Conservation (phyloP, 768 basidiomycete genomes). For the Pisolithus marmoratus region DNA sequence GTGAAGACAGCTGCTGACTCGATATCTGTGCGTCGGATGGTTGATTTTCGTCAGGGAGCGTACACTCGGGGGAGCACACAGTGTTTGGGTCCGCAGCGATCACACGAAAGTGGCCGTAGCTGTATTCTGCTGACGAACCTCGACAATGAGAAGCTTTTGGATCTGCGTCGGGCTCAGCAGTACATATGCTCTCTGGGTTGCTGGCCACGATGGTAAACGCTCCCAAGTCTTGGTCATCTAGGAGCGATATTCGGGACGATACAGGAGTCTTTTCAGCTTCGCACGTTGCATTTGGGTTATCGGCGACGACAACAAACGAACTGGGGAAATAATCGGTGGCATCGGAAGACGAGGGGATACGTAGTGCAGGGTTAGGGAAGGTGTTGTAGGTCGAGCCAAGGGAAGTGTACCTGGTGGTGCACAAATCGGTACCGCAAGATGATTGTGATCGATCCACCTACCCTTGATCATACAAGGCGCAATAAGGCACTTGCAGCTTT, state of each 20-base stretch:
- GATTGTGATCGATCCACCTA: constrained; percentile 29
- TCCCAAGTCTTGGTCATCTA: neutral
- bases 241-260: neutral
- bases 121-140: neutral
- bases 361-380: constrained; percentile 83
- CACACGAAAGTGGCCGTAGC: constrained; percentile 11
- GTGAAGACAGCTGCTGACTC: constrained; percentile 10
- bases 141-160: neutral
- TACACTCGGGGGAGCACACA: constrained; percentile 12
- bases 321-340: constrained; percentile 10
- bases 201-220: constrained; percentile 14
- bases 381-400: constrained; percentile 95
- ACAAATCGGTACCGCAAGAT: neutral
- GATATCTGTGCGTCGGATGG: neutral
- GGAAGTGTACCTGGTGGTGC: constrained; percentile 77
- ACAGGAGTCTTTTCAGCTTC: constrained; percentile 7
- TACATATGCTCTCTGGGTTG: constrained; percentile 14
- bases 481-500: constrained; percentile 75
- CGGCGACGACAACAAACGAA: constrained; percentile 18
- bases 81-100: constrained; percentile 19
- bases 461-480: constrained; percentile 88
- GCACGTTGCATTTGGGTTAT: constrained; percentile 14
- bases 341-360: constrained; percentile 13
- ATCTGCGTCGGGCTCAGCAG: constrained; percentile 8
- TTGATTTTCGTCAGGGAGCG: neutral